Percentiles rank a stretch among this genome's conserved stretches.
Evolutionary conservation across 2,329 filamentous ascomycete species (phyloP).

Genomic region (Setomelanomma holmii): DNA sequence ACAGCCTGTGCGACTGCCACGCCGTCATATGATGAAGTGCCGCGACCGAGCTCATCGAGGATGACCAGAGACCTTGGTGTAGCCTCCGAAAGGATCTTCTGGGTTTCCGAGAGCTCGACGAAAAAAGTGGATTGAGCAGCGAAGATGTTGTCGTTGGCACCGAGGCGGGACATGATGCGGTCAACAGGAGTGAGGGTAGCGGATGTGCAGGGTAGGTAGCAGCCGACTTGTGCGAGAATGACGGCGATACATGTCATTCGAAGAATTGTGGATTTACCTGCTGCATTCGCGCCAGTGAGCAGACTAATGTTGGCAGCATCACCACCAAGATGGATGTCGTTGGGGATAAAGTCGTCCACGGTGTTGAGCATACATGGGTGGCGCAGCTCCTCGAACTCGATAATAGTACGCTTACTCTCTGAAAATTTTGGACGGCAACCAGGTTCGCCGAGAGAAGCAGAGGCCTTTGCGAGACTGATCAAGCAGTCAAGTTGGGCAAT

Average conservation of each 20-base stretch:
- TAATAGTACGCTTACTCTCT: conserved; percentile 79
- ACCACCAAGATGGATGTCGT: conserved; percentile 88
- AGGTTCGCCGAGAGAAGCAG: conserved; percentile 80
- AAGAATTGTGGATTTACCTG: conserved; percentile 94
- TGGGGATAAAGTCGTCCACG: conserved; percentile 94
- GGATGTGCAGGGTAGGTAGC: conserved; percentile 83
- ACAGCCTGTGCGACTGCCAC: conserved; percentile 97
- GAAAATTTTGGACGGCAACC: conserved; percentile 90
- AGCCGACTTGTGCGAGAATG: conserved; percentile 97
- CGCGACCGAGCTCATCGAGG: conserved; percentile 92
- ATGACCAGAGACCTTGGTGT: conserved; percentile 95
- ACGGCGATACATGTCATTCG: conserved; percentile 97
- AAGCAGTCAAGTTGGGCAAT: conserved; percentile 93
- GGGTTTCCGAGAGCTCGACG: conserved; percentile 94
- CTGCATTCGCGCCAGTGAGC: conserved; percentile 94
- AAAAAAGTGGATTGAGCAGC: conserved; percentile 98
- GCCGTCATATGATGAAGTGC: conserved; percentile 94
- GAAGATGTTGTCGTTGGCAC: conserved; percentile 98
- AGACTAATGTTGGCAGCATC: conserved; percentile 82
- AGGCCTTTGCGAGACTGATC: conserved; percentile 90
- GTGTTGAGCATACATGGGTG: conserved; percentile 94
- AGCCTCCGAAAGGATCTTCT: conserved; percentile 95
- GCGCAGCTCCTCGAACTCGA: conserved; percentile 92
- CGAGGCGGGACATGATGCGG: conserved; percentile 97
- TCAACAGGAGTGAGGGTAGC: conserved; percentile 90